phyloP scores from a whole-genome alignment of 148 eudicot species.

The Gaultheria prostrata region DNA sequence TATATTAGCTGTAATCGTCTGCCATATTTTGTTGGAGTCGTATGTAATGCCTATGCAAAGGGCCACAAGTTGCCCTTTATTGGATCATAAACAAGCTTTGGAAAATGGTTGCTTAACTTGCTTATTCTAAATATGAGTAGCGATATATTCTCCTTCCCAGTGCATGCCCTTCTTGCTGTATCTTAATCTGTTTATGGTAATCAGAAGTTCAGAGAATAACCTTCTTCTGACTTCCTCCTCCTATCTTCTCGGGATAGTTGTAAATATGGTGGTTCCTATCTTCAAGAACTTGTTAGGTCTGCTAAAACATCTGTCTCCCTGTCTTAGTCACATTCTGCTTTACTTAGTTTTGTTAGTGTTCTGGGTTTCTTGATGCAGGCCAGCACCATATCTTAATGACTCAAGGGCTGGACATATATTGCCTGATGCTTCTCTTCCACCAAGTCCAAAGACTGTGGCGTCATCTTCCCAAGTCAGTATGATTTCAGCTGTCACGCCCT shows the following conservation, averaged over 20 bases:
- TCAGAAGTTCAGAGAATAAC: neutral
- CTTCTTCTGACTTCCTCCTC: neutral
- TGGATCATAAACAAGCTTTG: neutral
- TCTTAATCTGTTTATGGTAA: neutral
- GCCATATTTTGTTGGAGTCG: neutral
- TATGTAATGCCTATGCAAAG: neutral
- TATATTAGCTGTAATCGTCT: no score
- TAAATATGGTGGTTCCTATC: conserved; percentile 16
- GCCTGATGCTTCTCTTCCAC: conserved; percentile 29
- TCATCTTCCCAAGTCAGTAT: conserved; percentile 28
- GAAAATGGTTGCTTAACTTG: neutral
- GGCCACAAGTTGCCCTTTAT: neutral
- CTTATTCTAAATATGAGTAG: neutral
- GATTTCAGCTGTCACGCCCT: no score
- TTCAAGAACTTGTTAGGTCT: conserved; percentile 24
- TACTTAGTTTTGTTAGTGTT: conserved; percentile 6
- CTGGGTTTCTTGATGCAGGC: conserved; percentile 36
- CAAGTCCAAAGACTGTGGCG: conserved; percentile 27
- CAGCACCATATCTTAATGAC: conserved; percentile 30
- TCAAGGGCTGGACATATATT: conserved; percentile 25
- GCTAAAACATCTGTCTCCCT: conserved; percentile 2
- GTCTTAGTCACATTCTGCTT: conserved; percentile 11
- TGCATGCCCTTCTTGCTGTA: neutral
- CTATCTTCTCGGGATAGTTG: conserved; percentile 16
- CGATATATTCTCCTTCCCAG: neutral